Evolutionary conservation across 2,329 filamentous ascomycete genomes (phyloP).

Genomic region (Fusarium subglutinans): DNA sequence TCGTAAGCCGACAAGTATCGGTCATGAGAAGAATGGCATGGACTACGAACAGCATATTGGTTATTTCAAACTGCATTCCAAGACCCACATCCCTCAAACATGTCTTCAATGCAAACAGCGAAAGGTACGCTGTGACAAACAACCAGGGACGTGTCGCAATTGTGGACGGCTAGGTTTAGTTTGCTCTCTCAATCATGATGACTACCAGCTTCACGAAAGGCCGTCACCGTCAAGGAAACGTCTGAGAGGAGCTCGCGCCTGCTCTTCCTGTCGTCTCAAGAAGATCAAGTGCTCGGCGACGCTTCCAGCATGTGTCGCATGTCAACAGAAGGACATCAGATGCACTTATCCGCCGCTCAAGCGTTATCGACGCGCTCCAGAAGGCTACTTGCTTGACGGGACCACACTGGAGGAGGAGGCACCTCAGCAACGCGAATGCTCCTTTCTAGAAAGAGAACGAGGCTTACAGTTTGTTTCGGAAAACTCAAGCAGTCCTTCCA

Average conservation of each 20-base stretch:
- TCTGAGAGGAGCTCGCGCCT: background rate
- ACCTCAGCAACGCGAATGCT: background rate
- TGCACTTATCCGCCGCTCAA: background rate
- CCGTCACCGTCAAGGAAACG: background rate
- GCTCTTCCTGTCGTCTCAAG: background rate
- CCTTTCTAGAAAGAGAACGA: background rate
- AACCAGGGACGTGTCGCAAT: background rate
- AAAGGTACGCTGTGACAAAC: background rate
- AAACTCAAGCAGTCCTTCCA: background rate
- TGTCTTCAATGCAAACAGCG: background rate
- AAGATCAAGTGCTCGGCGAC: background rate
- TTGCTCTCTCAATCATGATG: background rate
- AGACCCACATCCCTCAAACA: background rate
- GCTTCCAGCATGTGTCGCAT: background rate
- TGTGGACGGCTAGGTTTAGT: background rate
- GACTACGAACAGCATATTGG: background rate
- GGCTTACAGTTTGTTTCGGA: background rate
- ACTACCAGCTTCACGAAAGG: background rate
- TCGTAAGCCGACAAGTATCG: background rate
- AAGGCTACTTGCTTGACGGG: background rate
- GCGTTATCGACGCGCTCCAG: background rate
- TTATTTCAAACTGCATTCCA: background rate
- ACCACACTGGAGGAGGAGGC: background rate
- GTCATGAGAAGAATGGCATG: background rate
- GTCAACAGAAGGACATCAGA: background rate